phyloP scores from a whole-genome alignment of 352 stramenopile species.

The Thalassiosira delicatula region DNA sequence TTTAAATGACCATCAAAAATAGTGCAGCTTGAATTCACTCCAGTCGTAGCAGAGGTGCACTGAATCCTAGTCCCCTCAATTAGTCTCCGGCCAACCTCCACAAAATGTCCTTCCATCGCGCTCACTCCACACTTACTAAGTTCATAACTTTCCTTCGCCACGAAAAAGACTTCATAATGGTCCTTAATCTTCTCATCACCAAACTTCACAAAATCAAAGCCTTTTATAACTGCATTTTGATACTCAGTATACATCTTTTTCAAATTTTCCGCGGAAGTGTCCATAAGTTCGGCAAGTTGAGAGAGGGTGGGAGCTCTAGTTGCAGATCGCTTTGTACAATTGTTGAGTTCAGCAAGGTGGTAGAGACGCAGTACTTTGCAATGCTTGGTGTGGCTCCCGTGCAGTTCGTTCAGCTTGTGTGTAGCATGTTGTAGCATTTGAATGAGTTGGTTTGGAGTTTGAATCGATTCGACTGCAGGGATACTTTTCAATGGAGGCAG shows the following conservation, averaged over 20 bases:
- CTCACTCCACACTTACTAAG: conserved; percentile 31
- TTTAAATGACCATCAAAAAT: conserved; percentile 36
- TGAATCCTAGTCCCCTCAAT: conserved; percentile 17
- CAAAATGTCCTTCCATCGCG: conserved; percentile 49
- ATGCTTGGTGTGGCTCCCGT: conserved; percentile 25
- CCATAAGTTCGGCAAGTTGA: conserved; percentile 49
- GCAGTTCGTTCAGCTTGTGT: conserved; percentile 55
- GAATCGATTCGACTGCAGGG: conserved; percentile 23
- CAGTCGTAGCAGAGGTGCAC: neutral
- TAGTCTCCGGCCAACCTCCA: conserved; percentile 24
- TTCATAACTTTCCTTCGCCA: conserved; percentile 16
- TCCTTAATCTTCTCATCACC: conserved; percentile 45
- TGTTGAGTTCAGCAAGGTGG: conserved; percentile 45
- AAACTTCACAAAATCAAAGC: conserved; percentile 51
- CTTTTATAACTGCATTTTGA: conserved; percentile 32
- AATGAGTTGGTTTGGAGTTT: conserved; percentile 60
- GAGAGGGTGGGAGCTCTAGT: conserved; percentile 30
- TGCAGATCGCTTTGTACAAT: conserved; percentile 10
- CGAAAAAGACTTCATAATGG: conserved; percentile 51
- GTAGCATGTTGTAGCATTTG: conserved; percentile 49
- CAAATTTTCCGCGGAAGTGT: conserved; percentile 32
- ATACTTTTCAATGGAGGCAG: conserved; percentile 40
- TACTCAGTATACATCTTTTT: conserved; percentile 52
- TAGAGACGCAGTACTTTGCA: conserved; percentile 50
- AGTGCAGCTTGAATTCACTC: neutral